Percentiles rank a stretch among this genome's conserved stretches.
phyloP scores from a whole-genome alignment of 805 yeast species.

The Candida loeiensis region DNA sequence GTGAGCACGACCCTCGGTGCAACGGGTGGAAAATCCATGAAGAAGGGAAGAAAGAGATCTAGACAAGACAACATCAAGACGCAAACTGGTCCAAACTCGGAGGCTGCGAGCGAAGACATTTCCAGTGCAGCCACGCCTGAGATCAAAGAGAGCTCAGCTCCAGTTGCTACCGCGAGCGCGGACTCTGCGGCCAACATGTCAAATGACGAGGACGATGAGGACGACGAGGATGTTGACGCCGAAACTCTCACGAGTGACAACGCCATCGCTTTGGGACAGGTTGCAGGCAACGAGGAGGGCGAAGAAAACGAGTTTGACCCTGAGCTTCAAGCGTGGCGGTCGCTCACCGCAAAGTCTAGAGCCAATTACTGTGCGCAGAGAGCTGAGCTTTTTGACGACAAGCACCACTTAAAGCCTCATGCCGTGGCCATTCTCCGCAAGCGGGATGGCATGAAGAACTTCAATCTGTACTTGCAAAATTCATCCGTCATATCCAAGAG shows the following conservation, averaged over 20 bases:
- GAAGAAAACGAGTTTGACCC: constrained; percentile 68
- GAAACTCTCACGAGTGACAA: constrained; percentile 4
- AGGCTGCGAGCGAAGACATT: constrained; percentile 6
- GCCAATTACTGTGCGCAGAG: constrained; percentile 72
- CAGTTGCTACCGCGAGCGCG: constrained; percentile 9
- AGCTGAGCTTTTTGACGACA: constrained; percentile 58
- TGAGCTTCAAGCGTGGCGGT: constrained; percentile 80
- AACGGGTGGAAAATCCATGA: constrained; percentile 34
- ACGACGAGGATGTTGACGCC: constrained; percentile 35
- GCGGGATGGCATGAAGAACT: constrained; percentile 63
- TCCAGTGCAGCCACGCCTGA: constrained; percentile 14
- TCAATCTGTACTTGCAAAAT: constrained; percentile 42
- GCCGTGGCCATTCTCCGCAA: constrained; percentile 69
- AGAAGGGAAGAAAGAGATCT: constrained; percentile 40
- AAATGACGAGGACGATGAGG: constrained; percentile 22
- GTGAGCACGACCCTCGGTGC: constrained; percentile 12
- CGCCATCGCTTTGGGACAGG: background rate
- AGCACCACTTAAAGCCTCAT: constrained; percentile 55
- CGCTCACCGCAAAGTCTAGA: constrained; percentile 72
- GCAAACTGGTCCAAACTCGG: constrained; percentile 18
- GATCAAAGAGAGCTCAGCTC: constrained; percentile 6
- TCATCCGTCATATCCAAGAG: constrained; percentile 40
- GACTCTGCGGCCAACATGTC: constrained; percentile 23
- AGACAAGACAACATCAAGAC: constrained; percentile 32
- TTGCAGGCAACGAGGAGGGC: constrained; percentile 31